phyloP scores from a whole-genome alignment of 2,329 filamentous ascomycete species.

The Hymenoscyphus albidus region DNA sequence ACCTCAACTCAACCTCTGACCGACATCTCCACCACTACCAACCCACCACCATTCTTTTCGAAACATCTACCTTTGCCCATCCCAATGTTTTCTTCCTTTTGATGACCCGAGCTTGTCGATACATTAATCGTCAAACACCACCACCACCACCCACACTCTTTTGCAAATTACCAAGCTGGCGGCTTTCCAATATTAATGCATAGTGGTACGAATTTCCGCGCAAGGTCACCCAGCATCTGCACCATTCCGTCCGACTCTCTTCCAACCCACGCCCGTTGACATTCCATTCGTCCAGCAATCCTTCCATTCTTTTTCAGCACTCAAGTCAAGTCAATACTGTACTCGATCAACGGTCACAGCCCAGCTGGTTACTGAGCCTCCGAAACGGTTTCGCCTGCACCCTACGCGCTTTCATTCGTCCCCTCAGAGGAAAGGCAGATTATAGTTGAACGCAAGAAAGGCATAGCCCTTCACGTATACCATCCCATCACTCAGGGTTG shows the following conservation, averaged over 20 bases:
- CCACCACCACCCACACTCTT: conserved; percentile 5
- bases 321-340: conserved; percentile 13
- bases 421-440: background rate
- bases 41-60: background rate
- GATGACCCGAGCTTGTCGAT: background rate
- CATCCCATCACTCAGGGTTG: conserved; percentile 13
- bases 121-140: conserved; percentile 1
- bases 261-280: conserved; percentile 14
- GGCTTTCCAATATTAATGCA: conserved; percentile 18
- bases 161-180: conserved; percentile 3
- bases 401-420: background rate
- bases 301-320: conserved; percentile 6
- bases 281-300: conserved; percentile 12
- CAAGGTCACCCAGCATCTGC: conserved; percentile 20
- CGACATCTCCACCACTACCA: too few species aligned
- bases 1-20: too few species aligned
- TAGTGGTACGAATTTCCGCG: conserved; percentile 20
- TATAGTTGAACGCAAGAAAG: background rate
- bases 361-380: conserved; percentile 6
- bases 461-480: background rate
- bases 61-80: background rate
- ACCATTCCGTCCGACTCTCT: conserved; percentile 20
- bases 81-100: background rate
- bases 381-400: background rate
- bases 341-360: conserved; percentile 8